Conservation (phyloP, 169 alveolate genomes). For the Eimeria maxima region DNA sequence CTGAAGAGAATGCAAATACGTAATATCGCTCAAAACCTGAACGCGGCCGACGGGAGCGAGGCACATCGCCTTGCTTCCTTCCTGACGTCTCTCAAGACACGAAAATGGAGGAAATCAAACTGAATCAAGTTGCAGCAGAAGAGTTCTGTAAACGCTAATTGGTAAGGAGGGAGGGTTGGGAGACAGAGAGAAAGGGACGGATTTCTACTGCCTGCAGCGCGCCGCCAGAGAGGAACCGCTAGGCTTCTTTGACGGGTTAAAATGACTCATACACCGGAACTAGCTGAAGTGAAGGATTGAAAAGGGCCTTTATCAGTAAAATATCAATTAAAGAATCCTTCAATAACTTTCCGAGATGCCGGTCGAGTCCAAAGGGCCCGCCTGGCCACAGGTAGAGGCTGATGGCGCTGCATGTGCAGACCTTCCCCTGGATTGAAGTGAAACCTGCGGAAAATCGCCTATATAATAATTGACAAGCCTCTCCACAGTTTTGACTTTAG, state of each 20-base stretch:
- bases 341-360: neutral
- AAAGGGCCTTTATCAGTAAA: neutral
- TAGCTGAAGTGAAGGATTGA: neutral
- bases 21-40: neutral
- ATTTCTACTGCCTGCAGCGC: neutral
- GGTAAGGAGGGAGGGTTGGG: neutral
- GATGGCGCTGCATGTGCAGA: slow-evolving; percentile 22
- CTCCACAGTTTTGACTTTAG: neutral
- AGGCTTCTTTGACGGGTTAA: neutral
- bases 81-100: neutral
- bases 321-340: neutral
- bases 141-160: neutral
- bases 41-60: slow-evolving; percentile 22
- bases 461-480: neutral
- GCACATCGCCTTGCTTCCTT: neutral
- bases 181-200: neutral
- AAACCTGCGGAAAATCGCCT: neutral
- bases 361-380: neutral
- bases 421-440: neutral
- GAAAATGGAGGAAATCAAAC: neutral
- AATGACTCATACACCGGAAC: neutral
- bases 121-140: neutral
- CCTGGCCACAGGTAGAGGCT: neutral
- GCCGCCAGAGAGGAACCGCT: neutral
- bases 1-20: neutral